Evolutionary conservation across 345 rosid genomes (phyloP), one percentile per base, ranked within the genome.

Genomic region (Isatis tinctoria): DNA sequence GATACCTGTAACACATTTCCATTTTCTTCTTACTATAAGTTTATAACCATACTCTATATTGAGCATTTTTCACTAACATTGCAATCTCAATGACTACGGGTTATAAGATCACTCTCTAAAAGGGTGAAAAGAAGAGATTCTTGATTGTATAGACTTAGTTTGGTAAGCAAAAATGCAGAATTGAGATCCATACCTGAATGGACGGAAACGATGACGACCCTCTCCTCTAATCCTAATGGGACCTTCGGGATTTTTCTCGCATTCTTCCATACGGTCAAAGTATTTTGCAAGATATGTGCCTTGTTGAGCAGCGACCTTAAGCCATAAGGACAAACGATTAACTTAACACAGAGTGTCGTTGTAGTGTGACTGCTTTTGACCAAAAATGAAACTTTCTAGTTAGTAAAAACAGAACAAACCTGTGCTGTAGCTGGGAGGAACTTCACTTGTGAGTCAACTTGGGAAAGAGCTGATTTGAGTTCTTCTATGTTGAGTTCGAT

Each of bases 361-460:
- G 44, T 39, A 10, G 43, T 11, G 43, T 39, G 14, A 12, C n/a
- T 40, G n/a, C 35, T 32, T 32, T 32, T 32, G 0, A 1, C 36
- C 36, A 33, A 33, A 33, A 33, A 33, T 35, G 37, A 35, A 1
- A 35, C 8, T 45, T 45, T 8, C 5, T 17, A 45, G 51, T 45
- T 45, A 7, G 22, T 45, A 16, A 6, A 6, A 17, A 45, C 22
- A 45, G 51, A 45, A 45, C 24, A 16, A 16, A 45, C 97, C 96
- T 93, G 98, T 8, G 96, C 98, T n/a, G 98, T 93, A 40, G 97
- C 98, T 11, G 97, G 97, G 20, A 89, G 96, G 78, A 80, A 80
- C 80, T 91, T 93, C 96, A 91, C 85, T 87, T 88, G 84, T 37
- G 90, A 75, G 82, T 93, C 98, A 75, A 87, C 97, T 69, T 85